Percentiles rank a stretch among this genome's conserved stretches.
Conservation (phyloP, 257 asterid species). For the Cynanchum wilfordii region DNA sequence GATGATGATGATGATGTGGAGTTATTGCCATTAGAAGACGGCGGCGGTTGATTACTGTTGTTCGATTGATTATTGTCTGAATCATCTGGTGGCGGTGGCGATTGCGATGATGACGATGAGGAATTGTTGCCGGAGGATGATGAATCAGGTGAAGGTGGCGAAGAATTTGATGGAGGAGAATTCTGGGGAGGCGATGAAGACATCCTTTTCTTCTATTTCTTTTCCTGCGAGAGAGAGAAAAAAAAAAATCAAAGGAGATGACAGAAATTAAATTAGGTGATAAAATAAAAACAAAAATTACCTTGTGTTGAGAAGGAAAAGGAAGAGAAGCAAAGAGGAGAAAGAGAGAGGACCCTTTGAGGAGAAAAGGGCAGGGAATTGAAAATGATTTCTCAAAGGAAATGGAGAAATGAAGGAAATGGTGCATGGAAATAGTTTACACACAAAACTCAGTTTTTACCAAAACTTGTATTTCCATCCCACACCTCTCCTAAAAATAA, state of each 20-base stretch:
- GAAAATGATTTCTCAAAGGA: conserved; percentile 31
- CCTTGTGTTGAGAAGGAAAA: background rate
- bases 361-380: conserved; percentile 55
- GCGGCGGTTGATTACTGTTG: conserved; percentile 5
- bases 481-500: conserved; percentile 23
- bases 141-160: conserved; percentile 19
- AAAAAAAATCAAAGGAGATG: too few relatives aligned
- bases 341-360: conserved; percentile 35
- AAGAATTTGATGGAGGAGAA: conserved; percentile 24
- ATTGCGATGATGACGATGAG: conserved; percentile 7
- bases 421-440: conserved; percentile 34
- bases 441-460: background rate
- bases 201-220: conserved; percentile 23
- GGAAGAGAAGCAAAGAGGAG: conserved; percentile 3
- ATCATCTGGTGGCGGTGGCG: conserved; percentile 4
- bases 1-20: conserved; percentile 12
- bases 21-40: background rate
- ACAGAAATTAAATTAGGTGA: too few relatives aligned
- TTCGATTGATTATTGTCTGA: background rate
- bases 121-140: background rate
- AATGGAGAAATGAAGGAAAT: conserved; percentile 18
- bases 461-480: conserved; percentile 18
- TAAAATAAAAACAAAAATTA: background rate
- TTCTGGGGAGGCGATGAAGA: conserved; percentile 18
- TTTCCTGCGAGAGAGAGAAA: background rate